Evolutionary conservation across 805 yeast species (phyloP), one percentile per base, ranked within the genome.

Genomic region (Candida maris): DNA sequence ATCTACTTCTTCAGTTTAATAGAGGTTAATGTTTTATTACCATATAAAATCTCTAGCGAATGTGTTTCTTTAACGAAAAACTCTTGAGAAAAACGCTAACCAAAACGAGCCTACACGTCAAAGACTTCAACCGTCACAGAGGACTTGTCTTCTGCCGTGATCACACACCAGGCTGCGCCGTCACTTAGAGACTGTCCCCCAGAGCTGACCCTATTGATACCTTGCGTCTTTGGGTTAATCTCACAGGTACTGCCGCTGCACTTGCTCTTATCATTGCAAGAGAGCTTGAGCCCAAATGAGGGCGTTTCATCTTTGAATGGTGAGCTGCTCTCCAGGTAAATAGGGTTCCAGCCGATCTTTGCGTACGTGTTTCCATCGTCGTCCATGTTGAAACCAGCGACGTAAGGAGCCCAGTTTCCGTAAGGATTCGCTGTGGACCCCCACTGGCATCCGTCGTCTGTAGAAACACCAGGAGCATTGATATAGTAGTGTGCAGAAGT

Each of bases 381-480:
- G 58, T 85, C 95, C 70, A 76, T 76, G 67, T 87, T 87, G 42
- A 89, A 86, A 46, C 96, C 96, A 12, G 93, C 94, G 45, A 88
- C 95, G 51, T 85, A 87, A 19, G 96, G 95, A 12, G 95, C 65
- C 96, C 96, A 88, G 72, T 87, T 87, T 40, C 96, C 96, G 46
- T 68, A 67, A 13, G 93, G 81, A 41, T 82, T 66, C 32, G 67
- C 61, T 20, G 70, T 69, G 13, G 81, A 62, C 4, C 96, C 96
- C 96, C 96, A 87, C 46, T 73, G 72, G 62, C 95, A 86, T 23
- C 82, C 95, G 27, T 86, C 91, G 7, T 66, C 68, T 19, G 78
- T 71, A 22, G 85, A 75, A 19, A 81, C 80, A 39, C 95, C 95
- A 16, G 95, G 94, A 17, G 87, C 75, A 61, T 86, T 86, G 54